Conservation (phyloP, 129 eudicot genomes). For the Escallonia rubra region DNA sequence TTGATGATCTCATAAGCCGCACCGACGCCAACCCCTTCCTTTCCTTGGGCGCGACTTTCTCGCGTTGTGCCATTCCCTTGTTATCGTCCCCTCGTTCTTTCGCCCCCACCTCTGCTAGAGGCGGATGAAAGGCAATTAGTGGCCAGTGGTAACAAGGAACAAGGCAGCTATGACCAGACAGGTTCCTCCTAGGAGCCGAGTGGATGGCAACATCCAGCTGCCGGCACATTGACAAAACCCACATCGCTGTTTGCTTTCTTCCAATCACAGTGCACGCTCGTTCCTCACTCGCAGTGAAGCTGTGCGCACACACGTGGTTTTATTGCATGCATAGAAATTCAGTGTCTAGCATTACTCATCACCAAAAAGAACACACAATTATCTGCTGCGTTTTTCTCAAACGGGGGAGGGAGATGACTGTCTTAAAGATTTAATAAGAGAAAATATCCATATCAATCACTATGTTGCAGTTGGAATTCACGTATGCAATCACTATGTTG, state of each 20-base stretch:
- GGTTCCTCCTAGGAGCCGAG: neutral
- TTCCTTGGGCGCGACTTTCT: neutral
- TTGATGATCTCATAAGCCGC: neutral
- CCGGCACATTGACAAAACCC: slow-evolving; percentile 2
- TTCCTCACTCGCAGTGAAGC: slow-evolving; percentile 4
- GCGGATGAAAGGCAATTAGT: neutral
- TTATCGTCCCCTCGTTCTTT: neutral
- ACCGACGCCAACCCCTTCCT: too few relatives aligned
- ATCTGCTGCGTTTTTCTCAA: too few relatives aligned
- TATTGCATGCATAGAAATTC: too few relatives aligned
- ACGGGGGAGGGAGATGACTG: too few relatives aligned
- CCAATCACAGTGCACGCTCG: slow-evolving; percentile 18
- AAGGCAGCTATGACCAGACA: neutral
- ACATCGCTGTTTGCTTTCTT: slow-evolving; percentile 5
- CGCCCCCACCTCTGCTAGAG: slow-evolving; percentile 3
- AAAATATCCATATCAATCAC: too few relatives aligned
- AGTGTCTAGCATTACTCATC: too few relatives aligned
- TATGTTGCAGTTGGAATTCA: too few relatives aligned
- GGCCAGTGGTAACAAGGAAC: neutral
- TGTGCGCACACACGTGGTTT: too few relatives aligned
- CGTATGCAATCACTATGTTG: too few relatives aligned
- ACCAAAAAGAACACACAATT: too few relatives aligned
- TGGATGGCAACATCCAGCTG: slow-evolving; percentile 13
- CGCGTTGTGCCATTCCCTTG: neutral
- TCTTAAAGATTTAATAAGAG: too few relatives aligned